Base-by-base conservation (phyloP, 148 eudicot species). In the Amaranthus hypochondriacus region DNA sequence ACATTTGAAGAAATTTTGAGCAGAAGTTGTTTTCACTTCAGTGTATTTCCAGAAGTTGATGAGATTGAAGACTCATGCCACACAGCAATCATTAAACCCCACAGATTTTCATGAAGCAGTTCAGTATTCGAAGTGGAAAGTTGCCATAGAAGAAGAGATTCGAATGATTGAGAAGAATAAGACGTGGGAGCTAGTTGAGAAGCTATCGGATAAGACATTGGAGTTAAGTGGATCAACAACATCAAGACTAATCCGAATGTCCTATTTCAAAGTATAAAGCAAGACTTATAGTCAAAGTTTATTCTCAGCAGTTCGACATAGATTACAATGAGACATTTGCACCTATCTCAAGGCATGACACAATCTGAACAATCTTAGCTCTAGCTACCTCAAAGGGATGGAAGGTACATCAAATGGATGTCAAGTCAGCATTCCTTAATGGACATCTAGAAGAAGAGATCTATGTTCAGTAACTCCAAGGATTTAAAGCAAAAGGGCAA, bases 211-310 rank as follows among this genome's bases (percentile, higher is more conserved):
- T 9, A n/a, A 0, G 66, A 71, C 66, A 75, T 48, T 15, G 55
- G 81, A 0, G 61, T 73, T 3, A 73, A 78, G 42, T 73, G 81
- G 81, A 62, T 78, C 5, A 73, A 10, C 10, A 78, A 66, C 18
- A 78, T 62, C 5, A 78, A 78, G 55, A n/a, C 51, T 10, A 53
- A 58, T 69, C 43, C 62, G 21, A 73, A 69, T 0, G 39, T 28
- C 2, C 39, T 28, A 28, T 28, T 28, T 28, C 18, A 18, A 28
- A 28, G 39, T 28, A 28, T 28, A 0, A 28, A 28, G 39, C 39
- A 28, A 28, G 39, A 28, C 39, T 28, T 28, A 2, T 28, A 28
- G 39, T 28, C 39, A 28, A 28, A 28, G 39, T 28, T 28, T 28
- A 28, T 28, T 28, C 39, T 28, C 39, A 28, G 2, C 39, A 28